Conservation (phyloP, 345 rosid species). For the Microcos paniculata region DNA sequence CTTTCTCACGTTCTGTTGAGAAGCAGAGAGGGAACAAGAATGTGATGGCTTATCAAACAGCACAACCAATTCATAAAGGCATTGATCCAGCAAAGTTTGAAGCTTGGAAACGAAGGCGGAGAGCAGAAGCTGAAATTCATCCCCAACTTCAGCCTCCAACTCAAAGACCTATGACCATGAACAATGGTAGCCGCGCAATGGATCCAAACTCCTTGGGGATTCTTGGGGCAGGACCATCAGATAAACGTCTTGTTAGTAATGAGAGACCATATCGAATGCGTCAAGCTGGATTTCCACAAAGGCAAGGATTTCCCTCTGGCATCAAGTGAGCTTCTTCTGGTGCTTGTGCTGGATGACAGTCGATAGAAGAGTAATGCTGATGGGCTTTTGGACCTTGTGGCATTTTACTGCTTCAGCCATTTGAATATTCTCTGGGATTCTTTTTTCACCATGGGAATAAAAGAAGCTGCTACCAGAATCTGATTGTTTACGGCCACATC, state of each 20-base stretch:
- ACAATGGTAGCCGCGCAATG: constrained; percentile 34
- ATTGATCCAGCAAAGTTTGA: constrained; percentile 71
- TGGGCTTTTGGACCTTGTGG: constrained; percentile 22
- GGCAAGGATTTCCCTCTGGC: constrained; percentile 55
- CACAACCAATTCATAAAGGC: constrained; percentile 55
- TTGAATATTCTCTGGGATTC: constrained; percentile 35
- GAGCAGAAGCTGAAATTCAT: constrained; percentile 55
- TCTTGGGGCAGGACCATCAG: constrained; percentile 93
- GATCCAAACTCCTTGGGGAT: constrained; percentile 89
- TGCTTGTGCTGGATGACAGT: constrained; percentile 14
- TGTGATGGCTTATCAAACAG: constrained; percentile 38
- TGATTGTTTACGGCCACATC: constrained; percentile 22
- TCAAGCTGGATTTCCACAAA: constrained; percentile 60
- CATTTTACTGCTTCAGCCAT: constrained; percentile 24
- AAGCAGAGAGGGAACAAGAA: constrained; percentile 59
- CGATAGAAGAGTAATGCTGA: constrained; percentile 19
- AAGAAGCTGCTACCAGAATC: constrained; percentile 15
- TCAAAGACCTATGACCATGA: constrained; percentile 39
- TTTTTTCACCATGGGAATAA: constrained; percentile 37
- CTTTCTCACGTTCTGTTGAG: constrained; percentile 39
- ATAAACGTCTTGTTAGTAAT: constrained; percentile 34
- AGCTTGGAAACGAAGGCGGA: constrained; percentile 88
- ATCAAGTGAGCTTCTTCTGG: constrained; percentile 28
- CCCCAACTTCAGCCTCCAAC: constrained; percentile 41
- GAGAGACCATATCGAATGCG: constrained; percentile 63